phyloP scores from a whole-genome alignment of 2,329 filamentous ascomycete genomes.

The Leptoxyphium fumago region DNA sequence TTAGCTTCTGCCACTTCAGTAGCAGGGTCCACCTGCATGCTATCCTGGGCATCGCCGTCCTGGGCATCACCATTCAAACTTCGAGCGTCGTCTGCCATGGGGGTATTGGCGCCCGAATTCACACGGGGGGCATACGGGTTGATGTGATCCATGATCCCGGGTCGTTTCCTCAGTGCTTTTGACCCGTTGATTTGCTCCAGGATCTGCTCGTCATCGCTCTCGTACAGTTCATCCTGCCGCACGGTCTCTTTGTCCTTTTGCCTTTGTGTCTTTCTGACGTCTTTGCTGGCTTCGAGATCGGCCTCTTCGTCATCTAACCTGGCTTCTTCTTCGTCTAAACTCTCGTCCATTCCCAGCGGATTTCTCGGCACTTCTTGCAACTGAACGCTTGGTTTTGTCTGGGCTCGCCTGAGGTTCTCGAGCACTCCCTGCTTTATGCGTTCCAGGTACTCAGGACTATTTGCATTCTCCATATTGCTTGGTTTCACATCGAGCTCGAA shows the following conservation, averaged over 20 bases:
- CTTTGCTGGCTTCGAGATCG: conserved; percentile 77
- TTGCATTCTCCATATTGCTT: conserved; percentile 60
- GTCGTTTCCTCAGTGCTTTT: conserved; percentile 37
- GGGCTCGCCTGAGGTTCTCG: conserved; percentile 50
- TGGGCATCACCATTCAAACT: conserved; percentile 16
- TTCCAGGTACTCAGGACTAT: conserved; percentile 52
- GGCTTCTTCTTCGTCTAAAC: conserved; percentile 48
- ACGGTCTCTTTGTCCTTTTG: conserved; percentile 67
- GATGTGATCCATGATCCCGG: conserved; percentile 43
- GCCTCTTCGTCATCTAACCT: conserved; percentile 56
- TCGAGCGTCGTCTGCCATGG: conserved; percentile 15
- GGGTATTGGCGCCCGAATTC: conserved; percentile 35
- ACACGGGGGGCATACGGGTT: conserved; percentile 40
- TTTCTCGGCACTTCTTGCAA: conserved; percentile 49
- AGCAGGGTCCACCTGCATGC: conserved; percentile 16
- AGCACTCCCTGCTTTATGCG: conserved; percentile 53
- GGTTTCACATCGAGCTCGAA: conserved; percentile 55
- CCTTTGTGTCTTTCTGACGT: conserved; percentile 66
- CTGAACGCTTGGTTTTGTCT: conserved; percentile 45
- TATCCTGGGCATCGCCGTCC: conserved; percentile 6
- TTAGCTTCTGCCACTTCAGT: conserved; percentile 8
- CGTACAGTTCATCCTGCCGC: conserved; percentile 61
- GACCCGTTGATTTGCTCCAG: conserved; percentile 48
- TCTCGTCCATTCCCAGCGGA: conserved; percentile 41
- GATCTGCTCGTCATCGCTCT: conserved; percentile 82